Evolutionary conservation across 768 basidiomycete species (phyloP), one percentile per base, ranked within the genome.

Genomic region (Trametes villosa): DNA sequence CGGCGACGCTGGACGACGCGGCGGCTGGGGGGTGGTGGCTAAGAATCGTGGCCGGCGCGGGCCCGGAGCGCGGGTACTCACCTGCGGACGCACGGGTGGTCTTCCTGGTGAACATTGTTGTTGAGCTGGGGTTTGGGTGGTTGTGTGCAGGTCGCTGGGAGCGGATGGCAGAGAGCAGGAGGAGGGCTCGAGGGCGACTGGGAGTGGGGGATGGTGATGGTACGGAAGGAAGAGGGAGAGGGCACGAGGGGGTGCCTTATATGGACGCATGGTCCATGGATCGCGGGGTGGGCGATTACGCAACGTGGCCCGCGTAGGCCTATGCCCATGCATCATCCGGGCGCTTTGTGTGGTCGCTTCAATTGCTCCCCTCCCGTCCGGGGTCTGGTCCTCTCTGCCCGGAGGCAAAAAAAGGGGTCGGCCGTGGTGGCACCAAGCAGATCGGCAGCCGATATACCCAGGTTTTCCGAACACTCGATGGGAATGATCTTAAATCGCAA

Each of bases 71-170:
- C n/a, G n/a, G 22, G 20, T 22, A 49, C 56, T 36, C 18, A 57
- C 56, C 47, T n/a, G 46, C 36, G 46, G 9, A 20, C 29, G 24
- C 9, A 38, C 56, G 56, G 6, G 56, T 42, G 13, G 36, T 41
- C 56, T 41, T 57, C 56, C 50, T 57, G 29, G 56, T 41, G 48
- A 57, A 34, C 56, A 57, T 57, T 15, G n/a, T 57, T 38, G 46
- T 29, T n/a, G 27, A 20, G 46, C 30, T 26, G 12, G 38, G 41
- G 29, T 30, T 29, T n/a, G 15, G 17, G 34, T 17, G 38, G 29
- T 9, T 13, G 3, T 26, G 1, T 38, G 36, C 36, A 38, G 36
- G 27, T 18, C 20, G 56, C 12, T 49, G 20, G 27, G 6, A n/a
- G n/a, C 22, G 13, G 18, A 31, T 9, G 45, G 24, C 20, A 27